Evolutionary conservation across 2,329 filamentous ascomycete genomes (phyloP), one percentile per base, ranked within the genome.

Genomic region (Phyllosticta citriasiana): DNA sequence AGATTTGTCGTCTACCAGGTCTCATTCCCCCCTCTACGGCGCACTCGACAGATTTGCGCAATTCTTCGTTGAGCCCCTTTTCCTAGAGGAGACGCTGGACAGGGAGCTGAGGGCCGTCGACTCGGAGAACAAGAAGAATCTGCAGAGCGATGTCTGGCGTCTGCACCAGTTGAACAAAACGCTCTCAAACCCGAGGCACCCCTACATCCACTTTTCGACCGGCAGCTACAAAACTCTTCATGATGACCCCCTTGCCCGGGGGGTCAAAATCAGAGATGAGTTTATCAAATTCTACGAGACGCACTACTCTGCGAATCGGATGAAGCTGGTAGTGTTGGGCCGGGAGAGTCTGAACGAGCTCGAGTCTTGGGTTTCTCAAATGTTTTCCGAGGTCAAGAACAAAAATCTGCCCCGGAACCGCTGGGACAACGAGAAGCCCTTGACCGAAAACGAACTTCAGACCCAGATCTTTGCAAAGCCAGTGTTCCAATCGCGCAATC

Each of bases 61-160:
- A 72, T 97, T 97, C 76, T 97, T 97, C 73, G 87, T 96, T 65
- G 83, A 88, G 64, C 92, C 92, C 0, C 80, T 97, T 35, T 97
- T 97, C 73, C 80, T 95, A 9, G 85, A 88, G 59, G 90, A 86
- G 65, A 94, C 91, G 0, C 75, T 97, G 56, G 92, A 97, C 68
- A 84, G 92, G 57, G 92, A 97, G 76, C 79, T 97, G 64, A 86
- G 83, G 66, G 92, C 92, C 0, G 92, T 97, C 22, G 91, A 97
- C 70, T 96, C 91, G 4, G 92, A 97, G 74, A 96, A 97, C 77
- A 96, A 96, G 82, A 97, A 97, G 82, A 97, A 97, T 67, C 78
- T 97, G 56, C 92, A 97, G 76, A 93, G 85, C 71, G 92, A 97
- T 70, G 83, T 84, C 61, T 96, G 92, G 91, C 85, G 92, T 16